A percentile compares a stretch with the other conserved stretches of the same genome.
These are phyloP conservation scores for Chrysopogon serrulatus DNA, from an alignment of 176 grass and related monocot genomes.

Conservation along the genomic window DNA sequence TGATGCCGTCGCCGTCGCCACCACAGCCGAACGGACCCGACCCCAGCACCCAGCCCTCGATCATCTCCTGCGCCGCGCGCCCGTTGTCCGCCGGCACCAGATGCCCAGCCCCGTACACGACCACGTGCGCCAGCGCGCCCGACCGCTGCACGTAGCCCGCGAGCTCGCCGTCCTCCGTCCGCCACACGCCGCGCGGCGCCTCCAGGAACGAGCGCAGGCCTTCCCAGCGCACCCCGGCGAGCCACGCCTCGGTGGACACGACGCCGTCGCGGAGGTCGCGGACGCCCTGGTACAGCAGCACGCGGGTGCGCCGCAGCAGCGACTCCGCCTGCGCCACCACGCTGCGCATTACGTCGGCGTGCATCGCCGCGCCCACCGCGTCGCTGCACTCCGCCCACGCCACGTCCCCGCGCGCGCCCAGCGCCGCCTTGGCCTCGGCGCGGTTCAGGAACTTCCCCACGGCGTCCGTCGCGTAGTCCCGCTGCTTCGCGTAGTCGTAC, in stretches of 20 bases:
- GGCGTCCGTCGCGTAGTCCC: background rate
- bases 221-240: slow-evolving; percentile 32
- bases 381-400: slow-evolving; percentile 37
- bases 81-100: slow-evolving; percentile 27
- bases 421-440: slow-evolving; percentile 28
- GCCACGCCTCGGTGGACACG: slow-evolving; percentile 47
- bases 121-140: slow-evolving; percentile 16
- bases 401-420: slow-evolving; percentile 23
- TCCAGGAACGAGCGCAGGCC: slow-evolving; percentile 20
- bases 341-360: slow-evolving; percentile 66
- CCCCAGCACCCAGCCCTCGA: slow-evolving; percentile 39
- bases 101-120: slow-evolving; percentile 30
- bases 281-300: slow-evolving; percentile 49
- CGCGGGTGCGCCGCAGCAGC: slow-evolving; percentile 26
- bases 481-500: background rate
- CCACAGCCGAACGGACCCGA: background rate
- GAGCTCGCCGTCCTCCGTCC: background rate
- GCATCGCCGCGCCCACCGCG: slow-evolving; percentile 25
- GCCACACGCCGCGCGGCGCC: slow-evolving; percentile 36
- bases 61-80: slow-evolving; percentile 36
- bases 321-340: slow-evolving; percentile 23
- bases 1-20: background rate
- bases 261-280: slow-evolving; percentile 44
- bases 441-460: slow-evolving; percentile 28
- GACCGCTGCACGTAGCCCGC: slow-evolving; percentile 44